Percentiles rank a stretch among this genome's conserved stretches.
Evolutionary conservation across 306 rosid species (phyloP).

Genomic region (Glycine tomentella): DNA sequence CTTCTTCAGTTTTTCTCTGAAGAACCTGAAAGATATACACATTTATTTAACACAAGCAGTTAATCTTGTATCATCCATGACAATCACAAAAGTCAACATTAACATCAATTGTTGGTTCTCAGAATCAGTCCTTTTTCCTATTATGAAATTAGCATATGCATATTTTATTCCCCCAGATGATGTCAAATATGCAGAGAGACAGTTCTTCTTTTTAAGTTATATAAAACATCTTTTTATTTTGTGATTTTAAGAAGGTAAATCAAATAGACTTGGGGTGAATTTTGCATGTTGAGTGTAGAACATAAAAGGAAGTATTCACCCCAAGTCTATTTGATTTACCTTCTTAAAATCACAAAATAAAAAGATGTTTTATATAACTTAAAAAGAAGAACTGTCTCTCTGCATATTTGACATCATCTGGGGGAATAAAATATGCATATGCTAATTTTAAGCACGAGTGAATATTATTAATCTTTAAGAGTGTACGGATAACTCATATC

Average conservation of each 20-base stretch:
- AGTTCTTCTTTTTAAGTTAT: conserved; percentile 1
- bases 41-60: conserved; percentile 33
- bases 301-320: not conserved
- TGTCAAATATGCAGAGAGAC: conserved; percentile 32
- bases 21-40: conserved; percentile 76
- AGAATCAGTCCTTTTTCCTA: conserved; percentile 10
- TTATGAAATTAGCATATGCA: not conserved
- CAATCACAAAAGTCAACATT: conserved; percentile 35
- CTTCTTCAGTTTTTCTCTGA: conserved; percentile 99
- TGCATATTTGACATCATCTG: conserved; percentile 30
- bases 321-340: not conserved
- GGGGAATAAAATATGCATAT: not conserved
- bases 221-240: not conserved
- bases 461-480: conserved; percentile 23
- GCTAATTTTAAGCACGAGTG: not conserved
- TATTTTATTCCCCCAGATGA: conserved; percentile 4
- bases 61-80: conserved; percentile 27
- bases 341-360: not conserved
- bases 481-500: conserved; percentile 7
- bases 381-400: not conserved
- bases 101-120: not conserved
- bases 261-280: conserved; percentile 6
- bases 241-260: not conserved
- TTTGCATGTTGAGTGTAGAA: conserved; percentile 15
- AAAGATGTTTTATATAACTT: conserved; percentile 12